Percentiles rank a stretch among this genome's conserved stretches.
Conservation (phyloP, 1,284 basidiomycete species). For the Lentinula novae-zelandiae region DNA sequence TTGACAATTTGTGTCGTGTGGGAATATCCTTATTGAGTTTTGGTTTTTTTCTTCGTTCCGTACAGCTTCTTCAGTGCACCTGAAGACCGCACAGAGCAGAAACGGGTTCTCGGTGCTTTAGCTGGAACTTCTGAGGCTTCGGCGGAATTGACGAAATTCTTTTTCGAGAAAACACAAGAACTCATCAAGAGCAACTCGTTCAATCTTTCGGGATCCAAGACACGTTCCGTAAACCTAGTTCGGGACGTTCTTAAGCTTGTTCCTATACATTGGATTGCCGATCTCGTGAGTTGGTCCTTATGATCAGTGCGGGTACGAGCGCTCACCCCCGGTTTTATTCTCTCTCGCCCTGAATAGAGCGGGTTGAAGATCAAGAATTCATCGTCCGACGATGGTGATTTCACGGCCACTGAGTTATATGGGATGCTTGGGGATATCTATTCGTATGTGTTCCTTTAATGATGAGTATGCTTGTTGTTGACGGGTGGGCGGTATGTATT, state of each 20-base stretch:
- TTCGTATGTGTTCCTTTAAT: constrained; percentile 38
- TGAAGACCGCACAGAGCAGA: constrained; percentile 39
- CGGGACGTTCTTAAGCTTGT: constrained; percentile 64
- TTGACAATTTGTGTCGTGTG: too few species aligned
- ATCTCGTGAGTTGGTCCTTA: constrained; percentile 48
- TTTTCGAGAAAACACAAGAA: constrained; percentile 56
- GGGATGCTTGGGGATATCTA: constrained; percentile 66
- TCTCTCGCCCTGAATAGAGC: constrained; percentile 36
- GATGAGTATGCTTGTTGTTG: background rate
- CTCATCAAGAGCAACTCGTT: constrained; percentile 53
- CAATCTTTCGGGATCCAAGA: constrained; percentile 46
- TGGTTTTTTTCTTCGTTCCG: background rate
- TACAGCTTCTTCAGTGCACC: constrained; percentile 55
- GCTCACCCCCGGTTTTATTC: background rate
- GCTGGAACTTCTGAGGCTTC: constrained; percentile 39
- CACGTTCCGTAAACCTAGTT: constrained; percentile 62
- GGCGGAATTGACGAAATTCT: constrained; percentile 53
- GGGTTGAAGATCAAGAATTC: constrained; percentile 72
- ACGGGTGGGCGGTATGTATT: background rate
- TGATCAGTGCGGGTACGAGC: background rate
- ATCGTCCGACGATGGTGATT: constrained; percentile 47
- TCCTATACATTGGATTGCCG: constrained; percentile 67
- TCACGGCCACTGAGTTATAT: constrained; percentile 61
- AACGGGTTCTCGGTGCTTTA: constrained; percentile 46
- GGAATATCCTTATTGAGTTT: too few species aligned